Evolutionary conservation across 140 eudicot species (phyloP).

Genomic region (Cichorium intybus): DNA sequence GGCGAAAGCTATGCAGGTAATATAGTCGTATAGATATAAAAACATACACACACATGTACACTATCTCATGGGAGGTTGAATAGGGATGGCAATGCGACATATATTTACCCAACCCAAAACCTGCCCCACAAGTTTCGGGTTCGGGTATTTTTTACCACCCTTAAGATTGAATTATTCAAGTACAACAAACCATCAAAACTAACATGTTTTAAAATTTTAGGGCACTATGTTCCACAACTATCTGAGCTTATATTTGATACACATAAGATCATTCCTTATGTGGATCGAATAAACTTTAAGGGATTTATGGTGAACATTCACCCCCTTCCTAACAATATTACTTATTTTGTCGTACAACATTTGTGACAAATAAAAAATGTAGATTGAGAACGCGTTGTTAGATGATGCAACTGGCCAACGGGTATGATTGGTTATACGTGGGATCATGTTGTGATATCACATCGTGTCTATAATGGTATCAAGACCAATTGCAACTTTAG

Average conservation of each 20-base stretch:
- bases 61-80: no score
- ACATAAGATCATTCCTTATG: slow-evolving; percentile 38
- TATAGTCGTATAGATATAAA: no score
- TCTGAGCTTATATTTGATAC: slow-evolving; percentile 54
- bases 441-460: slow-evolving; percentile 88
- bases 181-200: no score
- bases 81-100: no score
- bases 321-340: background rate
- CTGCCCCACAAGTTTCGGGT: no score
- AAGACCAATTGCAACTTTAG: slow-evolving; percentile 55
- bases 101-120: no score
- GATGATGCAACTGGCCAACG: slow-evolving; percentile 77
- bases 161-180: no score
- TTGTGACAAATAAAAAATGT: slow-evolving; percentile 15
- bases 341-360: background rate
- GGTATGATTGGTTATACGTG: slow-evolving; percentile 87
- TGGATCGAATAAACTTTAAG: slow-evolving; percentile 52
- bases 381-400: slow-evolving; percentile 85
- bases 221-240: slow-evolving; percentile 81
- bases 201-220: no score
- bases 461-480: slow-evolving; percentile 39
- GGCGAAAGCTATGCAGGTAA: slow-evolving; percentile 97
- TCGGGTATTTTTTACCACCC: no score
- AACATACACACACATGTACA: no score
- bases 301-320: slow-evolving; percentile 59